A percentile compares a stretch with the other conserved stretches of the same genome.
Conservation (phyloP, 441 rosid species). For the Populus trichocarpa region DNA sequence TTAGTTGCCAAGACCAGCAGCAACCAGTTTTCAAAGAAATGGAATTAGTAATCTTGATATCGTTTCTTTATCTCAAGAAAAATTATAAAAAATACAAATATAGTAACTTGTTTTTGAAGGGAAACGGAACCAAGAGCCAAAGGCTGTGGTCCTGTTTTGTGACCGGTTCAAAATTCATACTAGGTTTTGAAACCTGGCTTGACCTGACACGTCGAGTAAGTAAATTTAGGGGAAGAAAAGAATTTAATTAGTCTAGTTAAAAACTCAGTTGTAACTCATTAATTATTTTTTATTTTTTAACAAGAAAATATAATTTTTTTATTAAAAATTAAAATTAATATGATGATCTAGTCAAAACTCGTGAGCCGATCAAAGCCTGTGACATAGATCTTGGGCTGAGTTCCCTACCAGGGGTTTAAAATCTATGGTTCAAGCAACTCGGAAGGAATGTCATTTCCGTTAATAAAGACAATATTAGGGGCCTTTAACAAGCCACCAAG, state of each 20-base stretch:
- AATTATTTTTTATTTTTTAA: too few relatives aligned
- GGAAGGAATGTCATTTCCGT: neutral
- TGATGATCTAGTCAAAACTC: too few relatives aligned
- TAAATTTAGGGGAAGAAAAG: too few relatives aligned
- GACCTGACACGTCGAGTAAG: accelerated
- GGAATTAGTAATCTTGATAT: neutral
- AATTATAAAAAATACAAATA: too few relatives aligned
- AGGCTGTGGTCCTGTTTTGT: neutral
- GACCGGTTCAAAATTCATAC: too few relatives aligned
- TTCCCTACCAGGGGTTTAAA: too few relatives aligned
- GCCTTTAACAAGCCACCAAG: neutral
- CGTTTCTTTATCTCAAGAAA: neutral
- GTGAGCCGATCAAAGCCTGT: too few relatives aligned
- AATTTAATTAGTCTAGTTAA: too few relatives aligned
- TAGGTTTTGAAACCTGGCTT: too few relatives aligned
- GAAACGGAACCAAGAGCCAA: neutral
- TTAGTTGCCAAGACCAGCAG: neutral
- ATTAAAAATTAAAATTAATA: too few relatives aligned
- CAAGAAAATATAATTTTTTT: too few relatives aligned
- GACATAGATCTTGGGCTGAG: accelerated
- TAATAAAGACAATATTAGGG: neutral
- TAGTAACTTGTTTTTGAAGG: neutral
- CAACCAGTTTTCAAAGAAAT: neutral
- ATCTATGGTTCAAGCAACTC: neutral
- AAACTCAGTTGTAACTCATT: too few relatives aligned